Conservation (phyloP, 306 rosid species). For the Erythrophleum fordii region DNA sequence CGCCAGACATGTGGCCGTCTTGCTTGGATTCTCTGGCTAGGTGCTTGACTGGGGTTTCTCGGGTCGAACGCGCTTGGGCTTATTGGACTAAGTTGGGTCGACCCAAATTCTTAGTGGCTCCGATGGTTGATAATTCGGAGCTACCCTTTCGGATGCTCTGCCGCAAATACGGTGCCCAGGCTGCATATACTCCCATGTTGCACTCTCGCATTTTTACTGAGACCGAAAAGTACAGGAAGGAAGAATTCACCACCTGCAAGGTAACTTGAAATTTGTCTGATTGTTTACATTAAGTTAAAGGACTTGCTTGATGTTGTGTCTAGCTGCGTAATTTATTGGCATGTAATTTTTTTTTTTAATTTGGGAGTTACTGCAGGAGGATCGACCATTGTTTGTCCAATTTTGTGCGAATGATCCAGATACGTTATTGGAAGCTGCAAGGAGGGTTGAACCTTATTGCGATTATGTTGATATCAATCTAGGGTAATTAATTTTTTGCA, state of each 20-base stretch:
- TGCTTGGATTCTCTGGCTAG: conserved; percentile 38
- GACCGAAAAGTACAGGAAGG: conserved; percentile 79
- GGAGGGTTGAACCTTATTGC: conserved; percentile 75
- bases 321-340: background rate
- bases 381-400: conserved; percentile 90
- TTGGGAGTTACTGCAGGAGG: conserved; percentile 46
- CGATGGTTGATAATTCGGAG: conserved; percentile 98
- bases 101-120: conserved; percentile 87
- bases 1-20: conserved; percentile 24
- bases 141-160: conserved; percentile 91
- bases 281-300: background rate
- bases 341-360: background rate
- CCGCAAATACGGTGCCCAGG: conserved; percentile 83
- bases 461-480: conserved; percentile 95
- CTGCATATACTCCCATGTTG: conserved; percentile 58
- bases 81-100: conserved; percentile 85
- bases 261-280: conserved; percentile 5
- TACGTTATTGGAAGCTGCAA: conserved; percentile 78
- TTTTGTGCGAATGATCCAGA: conserved; percentile 95
- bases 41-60: conserved; percentile 56
- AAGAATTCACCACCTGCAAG: conserved; percentile 90
- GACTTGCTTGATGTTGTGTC: background rate
- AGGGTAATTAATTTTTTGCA: conserved; percentile 59
- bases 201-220: conserved; percentile 57
- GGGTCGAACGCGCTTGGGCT: conserved; percentile 79